A percentile compares a stretch with the other conserved stretches of the same genome.
These are phyloP conservation scores for Ascochyta viciae-villosae DNA, from an alignment of 2,329 filamentous ascomycete species.

Conservation along the genomic window DNA sequence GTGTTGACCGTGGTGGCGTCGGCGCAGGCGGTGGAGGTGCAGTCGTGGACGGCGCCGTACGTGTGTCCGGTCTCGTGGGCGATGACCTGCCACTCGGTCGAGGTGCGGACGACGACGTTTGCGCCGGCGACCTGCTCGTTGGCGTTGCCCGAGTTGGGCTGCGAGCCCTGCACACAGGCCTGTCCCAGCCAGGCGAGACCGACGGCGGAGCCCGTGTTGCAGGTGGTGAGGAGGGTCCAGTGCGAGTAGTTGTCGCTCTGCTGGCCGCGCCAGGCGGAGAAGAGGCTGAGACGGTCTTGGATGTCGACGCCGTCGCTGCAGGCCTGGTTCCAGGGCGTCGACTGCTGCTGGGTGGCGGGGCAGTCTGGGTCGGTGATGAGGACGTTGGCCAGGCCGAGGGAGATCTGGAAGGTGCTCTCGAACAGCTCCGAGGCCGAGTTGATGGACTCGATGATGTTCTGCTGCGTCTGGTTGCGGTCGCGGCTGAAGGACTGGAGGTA, in stretches of 20 bases:
- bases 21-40: conserved; percentile 70
- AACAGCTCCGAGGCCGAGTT: conserved; percentile 88
- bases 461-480: conserved; percentile 71
- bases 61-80: conserved; percentile 95
- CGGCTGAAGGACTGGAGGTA: conserved; percentile 78
- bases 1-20: conserved; percentile 66
- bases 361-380: conserved; percentile 79
- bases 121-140: conserved; percentile 81
- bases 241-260: conserved; percentile 84
- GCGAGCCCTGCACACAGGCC: conserved; percentile 71
- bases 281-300: conserved; percentile 80
- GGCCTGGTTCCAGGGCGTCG: conserved; percentile 82
- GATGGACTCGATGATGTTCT: conserved; percentile 82
- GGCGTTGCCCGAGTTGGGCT: conserved; percentile 52
- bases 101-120: conserved; percentile 86
- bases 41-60: conserved; percentile 96
- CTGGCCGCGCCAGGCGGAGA: conserved; percentile 85
- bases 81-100: conserved; percentile 92
- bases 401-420: conserved; percentile 93
- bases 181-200: conserved; percentile 94
- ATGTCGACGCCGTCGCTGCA: conserved; percentile 72
- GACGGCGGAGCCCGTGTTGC: conserved; percentile 82
- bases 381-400: conserved; percentile 85
- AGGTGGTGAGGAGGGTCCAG: conserved; percentile 88
- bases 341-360: conserved; percentile 69